Evolutionary conservation across 768 basidiomycete species (phyloP).

Genomic region (Rubroboletus satanas): DNA sequence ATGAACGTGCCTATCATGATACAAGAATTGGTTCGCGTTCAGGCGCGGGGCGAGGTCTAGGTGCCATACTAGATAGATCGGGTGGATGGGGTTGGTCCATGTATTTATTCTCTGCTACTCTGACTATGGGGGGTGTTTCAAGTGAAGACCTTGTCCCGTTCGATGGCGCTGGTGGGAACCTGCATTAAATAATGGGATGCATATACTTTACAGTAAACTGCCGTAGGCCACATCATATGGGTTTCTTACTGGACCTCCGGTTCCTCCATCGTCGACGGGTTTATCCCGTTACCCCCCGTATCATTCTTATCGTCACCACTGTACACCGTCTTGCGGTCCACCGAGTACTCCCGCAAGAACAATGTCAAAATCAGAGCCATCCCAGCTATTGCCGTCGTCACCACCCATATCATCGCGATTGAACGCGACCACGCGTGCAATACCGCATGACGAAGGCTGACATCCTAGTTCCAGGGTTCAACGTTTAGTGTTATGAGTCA

Average conservation of each 20-base stretch:
- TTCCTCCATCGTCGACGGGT: not conserved
- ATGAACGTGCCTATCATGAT: no score
- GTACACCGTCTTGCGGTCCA: conserved; percentile 49
- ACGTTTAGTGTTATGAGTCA: not conserved
- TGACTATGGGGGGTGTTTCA: no score
- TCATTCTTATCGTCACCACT: conserved; percentile 19
- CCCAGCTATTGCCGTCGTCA: conserved; percentile 55
- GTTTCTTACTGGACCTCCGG: not conserved
- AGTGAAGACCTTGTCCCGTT: no score
- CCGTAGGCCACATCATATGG: not conserved
- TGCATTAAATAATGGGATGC: no score
- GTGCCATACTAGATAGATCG: no score
- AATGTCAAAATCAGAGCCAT: conserved; percentile 48
- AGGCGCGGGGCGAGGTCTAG: no score
- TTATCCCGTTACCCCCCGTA: conserved; percentile 17
- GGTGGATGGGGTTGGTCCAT: no score
- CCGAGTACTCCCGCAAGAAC: conserved; percentile 56
- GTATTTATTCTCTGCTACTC: no score
- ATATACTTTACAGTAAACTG: not conserved
- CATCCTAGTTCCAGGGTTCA: conserved; percentile 38
- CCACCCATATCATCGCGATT: conserved; percentile 62
- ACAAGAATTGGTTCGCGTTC: no score
- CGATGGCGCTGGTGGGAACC: no score
- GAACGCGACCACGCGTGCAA: conserved; percentile 64
- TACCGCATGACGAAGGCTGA: conserved; percentile 42